phyloP scores from a whole-genome alignment of 2,329 filamentous ascomycete species.

The Aspergillus sergii region DNA sequence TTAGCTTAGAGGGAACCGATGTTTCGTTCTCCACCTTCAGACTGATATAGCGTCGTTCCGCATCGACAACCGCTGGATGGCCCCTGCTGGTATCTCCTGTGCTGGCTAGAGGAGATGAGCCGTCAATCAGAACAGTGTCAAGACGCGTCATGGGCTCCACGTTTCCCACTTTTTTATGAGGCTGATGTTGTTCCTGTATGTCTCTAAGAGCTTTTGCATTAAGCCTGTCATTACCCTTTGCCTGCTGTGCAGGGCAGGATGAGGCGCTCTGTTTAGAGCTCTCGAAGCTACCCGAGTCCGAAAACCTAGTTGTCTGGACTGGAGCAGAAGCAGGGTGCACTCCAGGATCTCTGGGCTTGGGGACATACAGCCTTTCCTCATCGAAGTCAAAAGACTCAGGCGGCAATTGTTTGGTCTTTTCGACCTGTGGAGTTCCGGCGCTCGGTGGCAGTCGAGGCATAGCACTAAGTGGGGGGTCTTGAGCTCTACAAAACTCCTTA shows the following conservation, averaged over 20 bases:
- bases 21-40: constrained; percentile 14
- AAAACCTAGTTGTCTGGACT: constrained; percentile 8
- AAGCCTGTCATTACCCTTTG: background rate
- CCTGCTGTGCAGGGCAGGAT: constrained; percentile 8
- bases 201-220: background rate
- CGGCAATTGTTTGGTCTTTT: background rate
- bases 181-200: constrained; percentile 8
- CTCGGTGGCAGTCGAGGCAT: constrained; percentile 12
- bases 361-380: constrained; percentile 20
- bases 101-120: constrained; percentile 21
- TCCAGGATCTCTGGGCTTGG: constrained; percentile 13
- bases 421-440: background rate
- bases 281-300: constrained; percentile 1
- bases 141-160: constrained; percentile 8
- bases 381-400: constrained; percentile 10
- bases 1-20: background rate
- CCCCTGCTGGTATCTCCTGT: constrained; percentile 20
- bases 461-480: constrained; percentile 9
- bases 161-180: constrained; percentile 5
- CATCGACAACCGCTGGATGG: constrained; percentile 15
- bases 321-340: constrained; percentile 21
- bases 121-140: constrained; percentile 16
- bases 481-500: constrained; percentile 26
- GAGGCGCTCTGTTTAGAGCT: constrained; percentile 5
- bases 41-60: constrained; percentile 13